phyloP scores from a whole-genome alignment of 805 yeast genomes.

The Wickerhamomyces sydowiorum region DNA sequence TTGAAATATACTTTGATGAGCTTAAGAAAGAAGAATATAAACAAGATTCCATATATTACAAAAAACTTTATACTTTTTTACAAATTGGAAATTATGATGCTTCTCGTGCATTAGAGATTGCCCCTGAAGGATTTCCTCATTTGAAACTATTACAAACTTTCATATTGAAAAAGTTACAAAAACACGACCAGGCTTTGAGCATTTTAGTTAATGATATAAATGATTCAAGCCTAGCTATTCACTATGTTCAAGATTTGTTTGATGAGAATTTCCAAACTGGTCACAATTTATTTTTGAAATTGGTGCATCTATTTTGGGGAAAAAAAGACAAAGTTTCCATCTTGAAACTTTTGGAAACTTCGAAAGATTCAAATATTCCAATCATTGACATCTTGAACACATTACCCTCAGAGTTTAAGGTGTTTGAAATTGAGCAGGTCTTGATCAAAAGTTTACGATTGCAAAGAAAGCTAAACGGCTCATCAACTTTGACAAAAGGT shows the following conservation, averaged over 20 bases:
- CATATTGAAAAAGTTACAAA: constrained; percentile 52
- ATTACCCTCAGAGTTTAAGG: constrained; percentile 10
- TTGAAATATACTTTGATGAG: constrained; percentile 36
- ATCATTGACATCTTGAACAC: constrained; percentile 16
- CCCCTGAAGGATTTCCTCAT: not conserved
- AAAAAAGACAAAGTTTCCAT: constrained; percentile 28
- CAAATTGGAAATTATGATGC: constrained; percentile 28
- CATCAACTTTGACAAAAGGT: constrained; percentile 24
- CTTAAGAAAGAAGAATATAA: constrained; percentile 12
- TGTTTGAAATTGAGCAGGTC: constrained; percentile 13
- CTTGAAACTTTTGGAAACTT: constrained; percentile 29
- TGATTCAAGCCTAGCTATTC: constrained; percentile 52
- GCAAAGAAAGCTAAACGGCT: constrained; percentile 5
- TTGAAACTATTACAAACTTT: constrained; percentile 44
- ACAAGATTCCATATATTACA: constrained; percentile 18
- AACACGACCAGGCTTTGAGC: constrained; percentile 58
- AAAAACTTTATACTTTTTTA: constrained; percentile 30
- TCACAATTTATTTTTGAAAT: constrained; percentile 29
- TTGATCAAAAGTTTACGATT: constrained; percentile 14
- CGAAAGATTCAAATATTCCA: constrained; percentile 45
- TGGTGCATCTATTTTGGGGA: constrained; percentile 33
- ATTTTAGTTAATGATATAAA: constrained; percentile 52
- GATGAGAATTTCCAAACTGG: constrained; percentile 34
- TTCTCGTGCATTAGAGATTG: constrained; percentile 21
- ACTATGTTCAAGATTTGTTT: constrained; percentile 51